Base-by-base conservation (phyloP, 176 grass and related monocot species). In the Rhynchospora tenuis region DNA sequence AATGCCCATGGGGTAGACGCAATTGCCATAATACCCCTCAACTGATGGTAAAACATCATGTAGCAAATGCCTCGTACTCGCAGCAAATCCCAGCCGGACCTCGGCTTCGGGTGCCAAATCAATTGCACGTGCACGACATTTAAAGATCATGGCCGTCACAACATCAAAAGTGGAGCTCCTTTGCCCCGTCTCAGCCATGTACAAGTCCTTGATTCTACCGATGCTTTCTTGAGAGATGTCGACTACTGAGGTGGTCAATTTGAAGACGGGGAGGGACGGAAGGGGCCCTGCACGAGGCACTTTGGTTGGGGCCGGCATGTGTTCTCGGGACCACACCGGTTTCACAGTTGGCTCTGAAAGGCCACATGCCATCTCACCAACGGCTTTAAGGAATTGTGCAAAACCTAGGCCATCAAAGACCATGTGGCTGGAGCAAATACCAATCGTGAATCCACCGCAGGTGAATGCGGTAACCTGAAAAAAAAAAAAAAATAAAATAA, bases 101-200 rank as follows among this genome's bases (percentile, higher is more conserved):
- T 89, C 85, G 0, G 73, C 83, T 0, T 84, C 56, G 0, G 87
- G 87, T 0, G 51, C 72, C 9, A 91, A 84, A 56, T 57, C 45
- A 20, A 96, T 82, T 56, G 88, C 93, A 16, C 72, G 81, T 33
- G 88, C 85, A 1, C 90, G 88, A 5, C 86, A 85, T 77, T 88
- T 92, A 73, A 89, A 96, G n/a, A 89, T 78, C 69, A 96, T 83
- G 51, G 90, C 93, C 0, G 90, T 93, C 73, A 91, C 88, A 0
- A 91, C 93, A 19, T 96, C 93, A 22, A 93, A 96, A 26, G 87
- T 96, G 57, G 90, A 91, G 68, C 93, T 89, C 54, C 83, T 93
- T 44, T 89, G 73, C 65, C 87, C 89, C 1, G 90, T 92, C 54
- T 91, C 87, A 1, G 28, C 78, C 9, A 67, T 56, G 14, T 90